These are phyloP conservation scores for Lentinula sp. DNA, from an alignment of 768 basidiomycete genomes.

Conservation along the genomic window DNA sequence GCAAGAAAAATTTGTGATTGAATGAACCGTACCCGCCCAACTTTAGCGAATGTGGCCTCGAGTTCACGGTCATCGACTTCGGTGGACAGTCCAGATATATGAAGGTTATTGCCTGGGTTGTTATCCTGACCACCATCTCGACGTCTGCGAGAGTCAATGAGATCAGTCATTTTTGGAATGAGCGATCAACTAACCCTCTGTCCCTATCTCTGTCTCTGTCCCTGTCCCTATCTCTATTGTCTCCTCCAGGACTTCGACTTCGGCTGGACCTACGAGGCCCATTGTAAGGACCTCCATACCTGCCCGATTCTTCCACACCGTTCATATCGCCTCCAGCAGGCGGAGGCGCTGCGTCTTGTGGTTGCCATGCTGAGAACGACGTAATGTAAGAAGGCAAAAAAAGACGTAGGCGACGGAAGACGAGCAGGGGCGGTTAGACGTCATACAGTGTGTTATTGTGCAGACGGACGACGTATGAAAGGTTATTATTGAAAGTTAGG, in stretches of 20 bases:
- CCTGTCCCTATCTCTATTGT: constrained; percentile 6
- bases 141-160: constrained; percentile 31
- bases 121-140: constrained; percentile 30
- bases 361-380: constrained; percentile 68
- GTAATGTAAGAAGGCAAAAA: constrained; percentile 25
- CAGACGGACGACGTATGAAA: constrained; percentile 25
- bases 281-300: constrained; percentile 27
- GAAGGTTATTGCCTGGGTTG: constrained; percentile 63
- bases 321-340: constrained; percentile 64
- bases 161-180: not conserved
- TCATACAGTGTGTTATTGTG: not conserved
- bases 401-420: not conserved
- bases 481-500: not conserved
- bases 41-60: constrained; percentile 82
- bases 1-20: not conserved
- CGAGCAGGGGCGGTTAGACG: not conserved
- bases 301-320: constrained; percentile 33
- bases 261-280: constrained; percentile 57
- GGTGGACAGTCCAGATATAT: constrained; percentile 53
- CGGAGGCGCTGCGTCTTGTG: constrained; percentile 69
- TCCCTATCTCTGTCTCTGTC: constrained; percentile 19
- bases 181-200: constrained; percentile 41
- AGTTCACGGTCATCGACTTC: constrained; percentile 77
- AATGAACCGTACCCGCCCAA: constrained; percentile 64
- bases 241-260: constrained; percentile 61